Conservation (phyloP, 306 rosid species). For the Medicago arabica region DNA sequence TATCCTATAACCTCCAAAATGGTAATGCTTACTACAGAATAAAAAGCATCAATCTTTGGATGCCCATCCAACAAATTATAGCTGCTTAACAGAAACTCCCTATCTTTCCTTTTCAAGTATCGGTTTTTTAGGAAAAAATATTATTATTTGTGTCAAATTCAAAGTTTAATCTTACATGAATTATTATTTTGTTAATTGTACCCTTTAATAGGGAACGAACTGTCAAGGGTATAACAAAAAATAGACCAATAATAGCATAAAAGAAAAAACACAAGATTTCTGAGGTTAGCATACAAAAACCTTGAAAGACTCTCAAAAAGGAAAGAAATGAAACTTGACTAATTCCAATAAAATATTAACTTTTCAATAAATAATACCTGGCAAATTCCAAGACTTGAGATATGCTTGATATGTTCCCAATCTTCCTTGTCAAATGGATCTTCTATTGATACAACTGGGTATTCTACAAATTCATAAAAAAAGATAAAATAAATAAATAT, state of each 20-base stretch:
- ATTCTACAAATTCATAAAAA: constrained; percentile 57
- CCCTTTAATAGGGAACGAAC: neutral
- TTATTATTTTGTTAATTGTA: neutral
- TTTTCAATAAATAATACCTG: constrained; percentile 63
- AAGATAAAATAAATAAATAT: constrained; percentile 35
- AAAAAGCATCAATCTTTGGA: constrained; percentile 28
- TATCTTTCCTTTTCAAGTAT: neutral
- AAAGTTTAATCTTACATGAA: neutral
- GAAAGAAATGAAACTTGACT: constrained; percentile 63
- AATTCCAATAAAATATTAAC: constrained; percentile 55
- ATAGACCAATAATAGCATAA: constrained; percentile 2
- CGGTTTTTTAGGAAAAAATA: neutral
- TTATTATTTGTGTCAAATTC: neutral
- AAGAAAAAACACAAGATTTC: neutral
- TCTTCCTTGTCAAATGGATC: constrained; percentile 99
- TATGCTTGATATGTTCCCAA: constrained; percentile 82
- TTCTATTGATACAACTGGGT: constrained; percentile 85
- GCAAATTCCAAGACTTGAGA: constrained; percentile 77
- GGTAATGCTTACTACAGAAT: constrained; percentile 10
- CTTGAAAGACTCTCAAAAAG: neutral
- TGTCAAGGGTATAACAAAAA: constrained; percentile 7
- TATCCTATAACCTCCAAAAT: constrained; percentile 20
- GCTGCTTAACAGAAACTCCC: neutral
- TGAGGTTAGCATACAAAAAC: neutral
- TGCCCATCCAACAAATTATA: constrained; percentile 22